Evolutionary conservation across 495 filamentous ascomycete genomes (phyloP).

Genomic region (Aspergillus baeticus): DNA sequence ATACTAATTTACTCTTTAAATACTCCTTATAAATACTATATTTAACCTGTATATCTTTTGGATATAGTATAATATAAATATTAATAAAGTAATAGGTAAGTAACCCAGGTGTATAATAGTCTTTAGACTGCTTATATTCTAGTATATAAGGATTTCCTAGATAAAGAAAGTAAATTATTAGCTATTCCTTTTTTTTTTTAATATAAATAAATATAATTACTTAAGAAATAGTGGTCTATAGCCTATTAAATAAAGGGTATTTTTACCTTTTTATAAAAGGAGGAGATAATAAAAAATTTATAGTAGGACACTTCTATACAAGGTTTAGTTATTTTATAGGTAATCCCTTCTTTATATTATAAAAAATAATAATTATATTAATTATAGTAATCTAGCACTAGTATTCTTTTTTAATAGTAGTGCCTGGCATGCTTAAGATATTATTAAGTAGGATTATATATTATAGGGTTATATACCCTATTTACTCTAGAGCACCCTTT

Average conservation of each 20-base stretch:
- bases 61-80: not conserved
- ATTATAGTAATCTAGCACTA: no score
- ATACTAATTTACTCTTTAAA: not conserved
- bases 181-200: not conserved
- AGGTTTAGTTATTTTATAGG: no score
- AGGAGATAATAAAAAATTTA: slow-evolving; percentile 1
- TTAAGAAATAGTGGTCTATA: not conserved
- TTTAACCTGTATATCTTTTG: not conserved
- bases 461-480: no score
- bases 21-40: not conserved
- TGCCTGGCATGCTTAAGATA: no score
- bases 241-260: not conserved
- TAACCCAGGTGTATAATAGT: not conserved
- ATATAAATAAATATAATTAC: not conserved
- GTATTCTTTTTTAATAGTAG: no score
- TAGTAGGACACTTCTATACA: no score
- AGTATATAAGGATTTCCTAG: not conserved
- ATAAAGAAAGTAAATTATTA: not conserved
- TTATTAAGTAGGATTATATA: no score
- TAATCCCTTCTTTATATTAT: no score
- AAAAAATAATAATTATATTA: no score
- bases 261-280: not conserved
- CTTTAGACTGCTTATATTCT: not conserved
- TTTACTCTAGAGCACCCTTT: no score
- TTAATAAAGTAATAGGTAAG: not conserved